These are phyloP conservation scores for Beauveria varroae DNA, from an alignment of 2,329 filamentous ascomycete genomes.

Conservation along the genomic window DNA sequence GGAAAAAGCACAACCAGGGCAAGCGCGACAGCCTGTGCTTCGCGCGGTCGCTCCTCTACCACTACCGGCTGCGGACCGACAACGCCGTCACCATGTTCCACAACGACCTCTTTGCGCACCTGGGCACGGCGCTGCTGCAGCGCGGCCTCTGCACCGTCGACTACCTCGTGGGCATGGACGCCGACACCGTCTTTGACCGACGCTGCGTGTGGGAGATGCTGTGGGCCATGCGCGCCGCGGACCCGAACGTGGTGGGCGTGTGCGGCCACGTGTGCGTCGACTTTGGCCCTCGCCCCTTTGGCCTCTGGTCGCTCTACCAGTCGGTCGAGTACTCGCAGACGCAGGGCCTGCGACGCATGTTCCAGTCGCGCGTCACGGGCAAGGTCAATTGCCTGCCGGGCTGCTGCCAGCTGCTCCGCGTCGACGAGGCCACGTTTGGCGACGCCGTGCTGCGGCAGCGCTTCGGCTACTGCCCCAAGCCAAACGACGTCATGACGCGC, in stretches of 20 bases:
- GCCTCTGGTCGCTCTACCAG: slow-evolving; percentile 39
- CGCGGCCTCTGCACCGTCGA: slow-evolving; percentile 33
- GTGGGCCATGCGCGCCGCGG: slow-evolving; percentile 32
- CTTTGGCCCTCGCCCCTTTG: slow-evolving; percentile 33
- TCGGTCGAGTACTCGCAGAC: slow-evolving; percentile 41
- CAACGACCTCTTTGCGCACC: slow-evolving; percentile 33
- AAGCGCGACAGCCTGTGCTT: slow-evolving; percentile 43
- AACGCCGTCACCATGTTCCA: slow-evolving; percentile 39
- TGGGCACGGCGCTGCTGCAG: slow-evolving; percentile 31
- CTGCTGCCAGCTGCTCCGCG: slow-evolving; percentile 42
- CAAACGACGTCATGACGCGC: slow-evolving; percentile 40
- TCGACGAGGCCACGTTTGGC: slow-evolving; percentile 41
- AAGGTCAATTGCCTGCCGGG: slow-evolving; percentile 42
- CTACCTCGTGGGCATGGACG: slow-evolving; percentile 39
- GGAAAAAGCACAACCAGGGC: slow-evolving; percentile 42
- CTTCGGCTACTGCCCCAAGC: slow-evolving; percentile 41
- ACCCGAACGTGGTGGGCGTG: slow-evolving; percentile 36
- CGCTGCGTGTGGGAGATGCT: slow-evolving; percentile 38
- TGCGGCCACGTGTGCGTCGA: slow-evolving; percentile 42
- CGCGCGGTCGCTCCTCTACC: slow-evolving; percentile 40
- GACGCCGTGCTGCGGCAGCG: slow-evolving; percentile 37
- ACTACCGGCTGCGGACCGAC: slow-evolving; percentile 36
- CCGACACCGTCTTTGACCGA: slow-evolving; percentile 39
- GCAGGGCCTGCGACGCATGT: slow-evolving; percentile 39
- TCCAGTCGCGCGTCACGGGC: slow-evolving; percentile 40